Base-by-base conservation (phyloP, 139 green algal genomes). In the Coccomyxa sp. region DNA sequence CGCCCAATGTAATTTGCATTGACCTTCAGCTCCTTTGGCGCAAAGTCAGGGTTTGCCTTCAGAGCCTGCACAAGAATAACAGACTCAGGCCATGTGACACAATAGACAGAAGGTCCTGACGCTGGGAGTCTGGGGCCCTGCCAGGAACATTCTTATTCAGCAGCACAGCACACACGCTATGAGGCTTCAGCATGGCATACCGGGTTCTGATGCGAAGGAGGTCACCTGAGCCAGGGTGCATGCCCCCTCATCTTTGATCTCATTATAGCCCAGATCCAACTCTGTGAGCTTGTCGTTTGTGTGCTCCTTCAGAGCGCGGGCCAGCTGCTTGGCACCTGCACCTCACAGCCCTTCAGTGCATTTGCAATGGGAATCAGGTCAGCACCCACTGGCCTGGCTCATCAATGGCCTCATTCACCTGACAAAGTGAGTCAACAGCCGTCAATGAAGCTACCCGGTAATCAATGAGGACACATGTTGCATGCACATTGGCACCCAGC, bases 251-350 rank as follows among this genome's bases (percentile, higher is more conserved):
- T 99, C 96, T 85, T 97, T 97, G 84, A 99, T 98, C 83, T 99
- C 95, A 76, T 99, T 99, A 88, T 99, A 99, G 0, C 95, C 96
- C 69, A 99, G 87, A 84, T 99, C 96, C 68, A 99, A 86, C 76
- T 97, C 93, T 18, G 38, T 73, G 55, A 99, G 84, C 68, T 87
- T 82, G 74, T 91, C 89, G 76, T 94, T 98, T 75, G 94, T 88
- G 37, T 91, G 85, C 70, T 92, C 86, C 81, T 86, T 86, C 73
- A 91, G 78, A 7, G 82, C 87, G 24, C 82, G 79, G 22, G 76
- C 75, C 40, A 91, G 58, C n/a, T 78, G 83, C 33, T 80, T 80
- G 50, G 85, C 85, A 34, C 86, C 84, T 77, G 78, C 50, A 70
- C 40, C n/a, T n/a, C n/a, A n/a, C n/a, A n/a, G n/a, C n/a, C n/a